A percentile compares a stretch with the other conserved stretches of the same genome.
phyloP scores from a whole-genome alignment of 2,329 filamentous ascomycete species.

The Xylaria sp. region DNA sequence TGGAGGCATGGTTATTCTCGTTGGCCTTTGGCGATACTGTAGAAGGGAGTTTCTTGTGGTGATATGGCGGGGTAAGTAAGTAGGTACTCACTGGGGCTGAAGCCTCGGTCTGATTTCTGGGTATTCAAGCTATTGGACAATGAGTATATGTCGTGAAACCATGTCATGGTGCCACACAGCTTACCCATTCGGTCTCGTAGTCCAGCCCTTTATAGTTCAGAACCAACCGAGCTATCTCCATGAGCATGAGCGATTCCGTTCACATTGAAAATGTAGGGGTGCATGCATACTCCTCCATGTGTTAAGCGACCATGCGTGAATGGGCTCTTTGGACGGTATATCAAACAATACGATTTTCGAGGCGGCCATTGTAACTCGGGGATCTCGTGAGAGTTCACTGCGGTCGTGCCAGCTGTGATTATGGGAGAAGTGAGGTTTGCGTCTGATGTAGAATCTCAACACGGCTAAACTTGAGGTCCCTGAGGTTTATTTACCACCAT shows the following conservation, averaged over 20 bases:
- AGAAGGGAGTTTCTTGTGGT: conserved; percentile 5
- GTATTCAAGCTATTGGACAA: conserved; percentile 63
- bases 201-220: conserved; percentile 75
- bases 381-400: not conserved
- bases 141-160: not conserved
- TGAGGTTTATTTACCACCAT: not conserved
- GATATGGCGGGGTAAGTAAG: not conserved
- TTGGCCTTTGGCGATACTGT: not conserved
- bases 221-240: conserved; percentile 65
- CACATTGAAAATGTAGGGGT: not conserved
- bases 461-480: not conserved
- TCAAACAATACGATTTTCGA: conserved; percentile 67
- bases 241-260: conserved; percentile 26
- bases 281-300: conserved; percentile 71
- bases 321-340: conserved; percentile 63
- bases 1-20: conserved; percentile 24
- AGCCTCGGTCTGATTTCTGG: conserved; percentile 69
- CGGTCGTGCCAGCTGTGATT: not conserved
- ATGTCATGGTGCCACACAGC: not conserved
- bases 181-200: conserved; percentile 73
- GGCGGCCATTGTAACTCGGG: conserved; percentile 35
- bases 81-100: conserved; percentile 59
- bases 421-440: not conserved
- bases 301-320: conserved; percentile 71
- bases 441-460: not conserved